Evolutionary conservation across 2,329 filamentous ascomycete genomes (phyloP).

Genomic region (Cercospora canescens): DNA sequence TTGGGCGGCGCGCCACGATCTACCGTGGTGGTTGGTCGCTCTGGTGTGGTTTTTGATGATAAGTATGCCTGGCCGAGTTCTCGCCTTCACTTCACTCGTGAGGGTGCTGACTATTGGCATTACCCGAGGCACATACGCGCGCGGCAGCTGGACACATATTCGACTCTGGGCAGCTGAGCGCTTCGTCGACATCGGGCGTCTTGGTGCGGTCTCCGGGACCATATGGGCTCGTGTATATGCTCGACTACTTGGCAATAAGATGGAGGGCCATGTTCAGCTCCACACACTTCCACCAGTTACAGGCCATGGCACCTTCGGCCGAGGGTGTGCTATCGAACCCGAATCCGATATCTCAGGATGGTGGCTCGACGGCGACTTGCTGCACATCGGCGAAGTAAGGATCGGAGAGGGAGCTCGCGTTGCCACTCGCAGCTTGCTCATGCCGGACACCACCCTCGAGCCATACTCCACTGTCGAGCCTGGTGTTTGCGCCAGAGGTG

Average conservation of each 20-base stretch:
- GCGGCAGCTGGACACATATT: constrained; percentile 8
- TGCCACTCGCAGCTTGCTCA: constrained; percentile 7
- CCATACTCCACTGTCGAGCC: constrained; percentile 8
- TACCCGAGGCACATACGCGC: constrained; percentile 2
- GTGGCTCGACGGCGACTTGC: constrained; percentile 11
- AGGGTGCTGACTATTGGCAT: neutral
- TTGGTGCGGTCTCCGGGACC: constrained; percentile 1
- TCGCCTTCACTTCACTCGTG: neutral
- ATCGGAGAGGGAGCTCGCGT: constrained; percentile 1
- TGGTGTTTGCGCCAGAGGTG: neutral
- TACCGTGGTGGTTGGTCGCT: constrained; percentile 1
- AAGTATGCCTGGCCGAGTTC: constrained; percentile 2
- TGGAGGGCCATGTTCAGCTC: constrained; percentile 3
- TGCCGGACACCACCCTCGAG: constrained; percentile 4
- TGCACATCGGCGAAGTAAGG: constrained; percentile 7
- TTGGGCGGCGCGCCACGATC: constrained; percentile 3
- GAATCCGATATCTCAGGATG: constrained; percentile 9
- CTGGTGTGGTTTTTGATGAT: constrained; percentile 4
- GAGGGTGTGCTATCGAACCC: constrained; percentile 6
- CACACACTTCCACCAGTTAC: constrained; percentile 9
- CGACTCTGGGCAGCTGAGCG: constrained; percentile 11
- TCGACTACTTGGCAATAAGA: constrained; percentile 6
- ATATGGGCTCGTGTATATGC: constrained; percentile 8
- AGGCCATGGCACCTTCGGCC: constrained; percentile 5
- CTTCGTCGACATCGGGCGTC: constrained; percentile 6